Evolutionary conservation across 1,139 yeast species (phyloP).

Genomic region (Protomyces arabidopsidicola): DNA sequence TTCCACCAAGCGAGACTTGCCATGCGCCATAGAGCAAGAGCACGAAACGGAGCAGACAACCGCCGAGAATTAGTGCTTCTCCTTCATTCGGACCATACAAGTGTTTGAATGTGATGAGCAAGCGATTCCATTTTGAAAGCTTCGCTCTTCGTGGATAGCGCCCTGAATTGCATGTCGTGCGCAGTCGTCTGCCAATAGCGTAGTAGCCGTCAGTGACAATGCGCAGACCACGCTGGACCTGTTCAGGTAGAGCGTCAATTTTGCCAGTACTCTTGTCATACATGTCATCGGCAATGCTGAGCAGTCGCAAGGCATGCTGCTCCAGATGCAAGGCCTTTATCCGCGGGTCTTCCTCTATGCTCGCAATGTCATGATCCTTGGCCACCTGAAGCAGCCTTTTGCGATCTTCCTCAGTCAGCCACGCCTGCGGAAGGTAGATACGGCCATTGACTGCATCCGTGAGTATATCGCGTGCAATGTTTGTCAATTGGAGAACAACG

Average conservation of each 20-base stretch:
- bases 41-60: constrained; percentile 49
- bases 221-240: constrained; percentile 9
- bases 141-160: constrained; percentile 22
- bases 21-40: constrained; percentile 79
- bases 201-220: constrained; percentile 24
- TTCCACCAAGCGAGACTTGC: constrained; percentile 68
- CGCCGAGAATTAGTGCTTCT: constrained; percentile 6
- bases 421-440: constrained; percentile 13
- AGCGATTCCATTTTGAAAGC: background rate
- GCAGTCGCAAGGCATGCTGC: constrained; percentile 2
- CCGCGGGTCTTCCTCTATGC: background rate
- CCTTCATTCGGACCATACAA: constrained; percentile 1
- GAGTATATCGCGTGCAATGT: constrained; percentile 22
- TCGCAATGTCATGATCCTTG: background rate
- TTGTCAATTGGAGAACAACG: constrained; percentile 21
- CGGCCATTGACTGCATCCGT: constrained; percentile 24
- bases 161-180: background rate
- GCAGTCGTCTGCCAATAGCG: constrained; percentile 22
- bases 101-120: background rate
- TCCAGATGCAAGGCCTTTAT: background rate
- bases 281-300: constrained; percentile 7
- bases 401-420: constrained; percentile 2
- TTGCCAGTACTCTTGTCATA: constrained; percentile 14
- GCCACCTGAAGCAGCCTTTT: constrained; percentile 10
- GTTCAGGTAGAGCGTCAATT: constrained; percentile 13